Percentiles rank a stretch among this genome's conserved stretches.
phyloP scores from a whole-genome alignment of 345 rosid species.

The Crucihimalaya himalaica region DNA sequence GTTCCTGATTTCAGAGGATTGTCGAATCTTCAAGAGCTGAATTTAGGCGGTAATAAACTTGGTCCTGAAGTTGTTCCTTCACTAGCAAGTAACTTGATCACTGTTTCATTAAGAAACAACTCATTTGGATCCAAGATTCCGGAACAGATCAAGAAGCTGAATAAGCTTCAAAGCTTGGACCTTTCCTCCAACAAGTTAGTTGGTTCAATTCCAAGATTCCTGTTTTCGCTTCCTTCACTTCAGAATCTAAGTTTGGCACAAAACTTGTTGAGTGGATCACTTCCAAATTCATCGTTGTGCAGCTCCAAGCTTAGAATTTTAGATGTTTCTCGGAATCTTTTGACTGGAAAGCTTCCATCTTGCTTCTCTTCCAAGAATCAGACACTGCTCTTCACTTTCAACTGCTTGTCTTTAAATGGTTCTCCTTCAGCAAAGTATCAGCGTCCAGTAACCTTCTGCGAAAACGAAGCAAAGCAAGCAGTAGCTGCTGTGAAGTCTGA shows the following conservation, averaged over 20 bases:
- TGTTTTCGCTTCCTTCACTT: slow-evolving; percentile 62
- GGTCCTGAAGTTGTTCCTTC: slow-evolving; percentile 70
- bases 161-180: slow-evolving; percentile 59
- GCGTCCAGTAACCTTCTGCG: slow-evolving; percentile 68
- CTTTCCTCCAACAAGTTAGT: slow-evolving; percentile 57
- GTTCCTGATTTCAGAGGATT: slow-evolving; percentile 68
- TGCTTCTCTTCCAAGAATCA: slow-evolving; percentile 52
- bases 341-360: slow-evolving; percentile 67
- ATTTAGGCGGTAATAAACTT: slow-evolving; percentile 57
- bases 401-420: slow-evolving; percentile 60
- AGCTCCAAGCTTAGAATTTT: slow-evolving; percentile 49
- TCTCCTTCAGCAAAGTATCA: slow-evolving; percentile 50
- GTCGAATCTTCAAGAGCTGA: slow-evolving; percentile 53
- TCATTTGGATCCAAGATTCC: slow-evolving; percentile 74
- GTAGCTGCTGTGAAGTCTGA: slow-evolving; percentile 59
- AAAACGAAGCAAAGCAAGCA: slow-evolving; percentile 73
- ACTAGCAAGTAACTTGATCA: slow-evolving; percentile 50
- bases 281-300: slow-evolving; percentile 56
- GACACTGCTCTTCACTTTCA: slow-evolving; percentile 67
- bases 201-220: slow-evolving; percentile 59
- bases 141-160: slow-evolving; percentile 43
- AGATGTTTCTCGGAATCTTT: slow-evolving; percentile 74
- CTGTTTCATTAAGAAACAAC: slow-evolving; percentile 57
- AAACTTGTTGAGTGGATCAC: slow-evolving; percentile 64
- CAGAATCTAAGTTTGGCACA: slow-evolving; percentile 55